A percentile compares a stretch with the other conserved stretches of the same genome.
phyloP scores from a whole-genome alignment of 1,139 yeast genomes.

The Hanseniaspora uvarum region DNA sequence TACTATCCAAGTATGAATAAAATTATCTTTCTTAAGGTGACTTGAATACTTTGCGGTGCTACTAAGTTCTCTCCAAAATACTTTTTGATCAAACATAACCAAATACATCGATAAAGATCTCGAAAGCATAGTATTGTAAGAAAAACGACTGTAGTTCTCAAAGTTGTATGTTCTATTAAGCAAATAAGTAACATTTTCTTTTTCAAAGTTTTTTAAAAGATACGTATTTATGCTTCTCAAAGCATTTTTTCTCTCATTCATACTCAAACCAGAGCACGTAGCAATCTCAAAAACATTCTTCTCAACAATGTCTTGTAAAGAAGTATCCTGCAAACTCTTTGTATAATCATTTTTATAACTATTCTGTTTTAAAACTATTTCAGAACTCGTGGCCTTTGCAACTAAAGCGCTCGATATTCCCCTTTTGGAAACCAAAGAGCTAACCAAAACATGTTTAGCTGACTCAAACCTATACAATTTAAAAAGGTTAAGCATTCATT shows the following conservation, averaged over 20 bases:
- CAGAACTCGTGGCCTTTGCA: neutral
- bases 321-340: neutral
- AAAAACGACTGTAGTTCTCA: neutral
- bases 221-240: neutral
- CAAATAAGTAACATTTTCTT: neutral
- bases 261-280: neutral
- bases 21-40: neutral
- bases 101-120: neutral
- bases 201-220: neutral
- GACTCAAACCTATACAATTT: neutral
- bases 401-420: neutral
- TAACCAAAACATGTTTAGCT: neutral
- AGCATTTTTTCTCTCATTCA: neutral
- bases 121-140: neutral
- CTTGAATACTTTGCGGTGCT: neutral
- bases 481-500: neutral
- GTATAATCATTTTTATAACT: neutral
- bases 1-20: neutral
- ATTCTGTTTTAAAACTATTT: neutral
- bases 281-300: neutral
- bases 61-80: conserved; percentile 1
- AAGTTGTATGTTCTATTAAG: conserved; percentile 1
- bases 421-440: neutral
- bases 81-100: neutral
- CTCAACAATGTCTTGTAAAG: neutral